These are phyloP conservation scores for Avena insularis DNA, from an alignment of 176 grass and related monocot species.

Conservation along the genomic window DNA sequence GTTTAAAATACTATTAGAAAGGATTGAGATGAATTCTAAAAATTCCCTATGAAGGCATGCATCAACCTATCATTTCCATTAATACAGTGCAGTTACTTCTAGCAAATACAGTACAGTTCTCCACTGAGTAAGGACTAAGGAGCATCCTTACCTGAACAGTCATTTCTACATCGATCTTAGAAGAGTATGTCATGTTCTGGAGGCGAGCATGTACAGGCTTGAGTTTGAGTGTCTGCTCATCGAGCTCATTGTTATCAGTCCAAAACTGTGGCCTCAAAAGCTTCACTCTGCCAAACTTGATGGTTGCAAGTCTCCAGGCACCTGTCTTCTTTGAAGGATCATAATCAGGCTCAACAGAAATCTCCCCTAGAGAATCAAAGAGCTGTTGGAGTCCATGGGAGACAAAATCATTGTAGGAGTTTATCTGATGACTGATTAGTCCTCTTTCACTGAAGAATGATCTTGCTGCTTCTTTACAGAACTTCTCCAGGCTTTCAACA, in stretches of 20 bases:
- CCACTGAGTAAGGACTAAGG: not conserved
- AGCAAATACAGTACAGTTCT: not conserved
- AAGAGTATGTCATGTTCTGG: conserved; percentile 89
- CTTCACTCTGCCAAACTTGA: conserved; percentile 73
- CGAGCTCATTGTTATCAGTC: conserved; percentile 44
- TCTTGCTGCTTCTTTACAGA: conserved; percentile 72
- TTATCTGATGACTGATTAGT: conserved; percentile 76
- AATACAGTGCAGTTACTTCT: not conserved
- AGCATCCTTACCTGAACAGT: conserved; percentile 66
- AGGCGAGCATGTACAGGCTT: conserved; percentile 79
- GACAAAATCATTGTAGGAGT: conserved; percentile 81
- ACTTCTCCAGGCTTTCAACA: conserved; percentile 60
- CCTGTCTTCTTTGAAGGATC: conserved; percentile 71
- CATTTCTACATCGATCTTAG: conserved; percentile 59
- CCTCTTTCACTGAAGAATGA: conserved; percentile 66
- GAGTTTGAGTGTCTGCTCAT: conserved; percentile 52
- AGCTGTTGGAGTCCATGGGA: conserved; percentile 73
- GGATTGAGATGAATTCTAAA: not conserved
- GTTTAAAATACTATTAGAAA: not conserved
- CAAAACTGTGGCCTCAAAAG: conserved; percentile 56
- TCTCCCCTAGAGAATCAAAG: conserved; percentile 67
- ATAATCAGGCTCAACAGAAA: conserved; percentile 70
- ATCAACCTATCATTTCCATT: not conserved
- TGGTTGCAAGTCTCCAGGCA: conserved; percentile 60
- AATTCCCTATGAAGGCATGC: not conserved